phyloP scores from a whole-genome alignment of 768 basidiomycete species.

The Lyophyllum decastes region DNA sequence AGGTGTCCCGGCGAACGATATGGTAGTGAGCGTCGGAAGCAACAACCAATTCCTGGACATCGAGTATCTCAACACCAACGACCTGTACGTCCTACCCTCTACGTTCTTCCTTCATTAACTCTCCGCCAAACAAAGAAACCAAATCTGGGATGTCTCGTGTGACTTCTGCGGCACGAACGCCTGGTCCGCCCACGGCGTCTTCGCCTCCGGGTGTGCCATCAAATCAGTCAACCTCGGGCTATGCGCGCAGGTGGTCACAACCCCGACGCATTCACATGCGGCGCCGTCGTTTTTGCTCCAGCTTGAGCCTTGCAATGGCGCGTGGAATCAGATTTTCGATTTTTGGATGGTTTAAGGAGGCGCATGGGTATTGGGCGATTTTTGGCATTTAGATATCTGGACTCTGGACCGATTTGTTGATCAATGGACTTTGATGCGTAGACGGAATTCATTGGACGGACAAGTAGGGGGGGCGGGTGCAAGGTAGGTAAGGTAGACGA shows the following conservation, averaged over 20 bases:
- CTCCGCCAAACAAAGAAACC: background rate
- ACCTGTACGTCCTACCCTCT: slow-evolving; percentile 1
- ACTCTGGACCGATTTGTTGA: too few relatives aligned
- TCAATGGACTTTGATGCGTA: too few relatives aligned
- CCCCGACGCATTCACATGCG: slow-evolving; percentile 2
- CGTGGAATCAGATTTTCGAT: slow-evolving; percentile 8
- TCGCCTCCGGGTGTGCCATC: slow-evolving; percentile 8
- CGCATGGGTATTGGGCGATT: too few relatives aligned
- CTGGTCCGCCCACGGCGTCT: slow-evolving; percentile 6
- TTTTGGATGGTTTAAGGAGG: slow-evolving; percentile 7
- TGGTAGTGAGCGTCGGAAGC: slow-evolving; percentile 8
- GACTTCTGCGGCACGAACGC: slow-evolving; percentile 10
- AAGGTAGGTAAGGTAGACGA: too few relatives aligned
- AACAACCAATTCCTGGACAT: slow-evolving; percentile 5
- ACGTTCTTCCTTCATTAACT: background rate
- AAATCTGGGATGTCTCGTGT: slow-evolving; percentile 10
- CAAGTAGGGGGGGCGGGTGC: too few relatives aligned
- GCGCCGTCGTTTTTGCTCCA: slow-evolving; percentile 8
- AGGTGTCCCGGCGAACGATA: slow-evolving; percentile 4
- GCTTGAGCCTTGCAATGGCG: background rate
- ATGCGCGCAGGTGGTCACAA: slow-evolving; percentile 7
- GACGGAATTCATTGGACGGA: too few relatives aligned
- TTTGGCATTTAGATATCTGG: too few relatives aligned
- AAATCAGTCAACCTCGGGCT: slow-evolving; percentile 6
- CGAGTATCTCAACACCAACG: background rate